These are phyloP conservation scores for Acacia confusa DNA, from an alignment of 306 rosid genomes.

Conservation along the genomic window DNA sequence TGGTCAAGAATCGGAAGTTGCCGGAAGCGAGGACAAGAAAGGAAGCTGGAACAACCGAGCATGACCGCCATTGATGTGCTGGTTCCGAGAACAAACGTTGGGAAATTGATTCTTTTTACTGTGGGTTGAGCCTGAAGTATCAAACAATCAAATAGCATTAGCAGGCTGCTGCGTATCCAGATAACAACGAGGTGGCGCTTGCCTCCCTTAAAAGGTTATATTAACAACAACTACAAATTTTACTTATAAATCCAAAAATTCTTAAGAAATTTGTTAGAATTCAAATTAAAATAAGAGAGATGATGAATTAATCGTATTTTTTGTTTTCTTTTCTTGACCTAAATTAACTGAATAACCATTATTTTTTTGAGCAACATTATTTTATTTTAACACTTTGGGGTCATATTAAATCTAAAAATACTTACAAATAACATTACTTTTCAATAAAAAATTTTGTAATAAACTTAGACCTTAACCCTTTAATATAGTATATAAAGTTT, in stretches of 20 bases:
- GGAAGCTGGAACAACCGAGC: conserved; percentile 61
- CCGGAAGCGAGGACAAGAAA: conserved; percentile 41
- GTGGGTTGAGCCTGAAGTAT: not conserved
- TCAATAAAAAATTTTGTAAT: too few species aligned
- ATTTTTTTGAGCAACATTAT: too few species aligned
- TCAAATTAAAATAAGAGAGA: too few species aligned
- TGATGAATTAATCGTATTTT: not conserved
- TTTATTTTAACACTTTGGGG: too few species aligned
- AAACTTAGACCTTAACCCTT: too few species aligned
- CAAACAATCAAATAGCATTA: not conserved
- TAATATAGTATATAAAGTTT: too few species aligned
- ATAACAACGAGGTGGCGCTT: not conserved
- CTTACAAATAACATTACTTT: too few species aligned
- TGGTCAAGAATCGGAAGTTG: conserved; percentile 41
- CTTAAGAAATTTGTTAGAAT: too few species aligned
- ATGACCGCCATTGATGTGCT: conserved; percentile 56
- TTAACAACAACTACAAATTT: too few species aligned
- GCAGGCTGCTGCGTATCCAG: not conserved
- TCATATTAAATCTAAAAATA: too few species aligned
- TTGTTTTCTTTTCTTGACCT: not conserved
- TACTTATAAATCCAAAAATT: too few species aligned
- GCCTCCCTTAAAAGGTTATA: not conserved
- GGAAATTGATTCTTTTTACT: not conserved
- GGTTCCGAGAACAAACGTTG: conserved; percentile 34
- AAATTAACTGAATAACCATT: too few species aligned